Evolutionary conservation across 1,284 basidiomycete genomes (phyloP), one percentile per base, ranked within the genome.

Genomic region (Cryptococcus maquisensis): DNA sequence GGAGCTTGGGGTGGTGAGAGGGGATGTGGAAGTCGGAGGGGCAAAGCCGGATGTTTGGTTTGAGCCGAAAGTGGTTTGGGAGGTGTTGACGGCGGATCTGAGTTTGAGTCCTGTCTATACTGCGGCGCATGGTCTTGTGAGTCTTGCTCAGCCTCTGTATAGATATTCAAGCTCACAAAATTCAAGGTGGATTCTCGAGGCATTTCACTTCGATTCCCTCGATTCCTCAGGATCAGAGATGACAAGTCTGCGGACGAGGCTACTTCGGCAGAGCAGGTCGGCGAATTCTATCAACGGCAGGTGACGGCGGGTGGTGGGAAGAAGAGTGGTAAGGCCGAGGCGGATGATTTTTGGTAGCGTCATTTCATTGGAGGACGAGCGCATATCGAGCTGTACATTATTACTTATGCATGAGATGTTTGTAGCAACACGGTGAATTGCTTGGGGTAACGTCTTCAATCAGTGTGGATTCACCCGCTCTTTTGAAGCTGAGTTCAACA

Each of bases 81-180:
- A 99, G 78, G 94, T 99, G 32, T 82, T 98, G 66, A 90, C 95
- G 0, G 96, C 96, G 5, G 96, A 99, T 79, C 74, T 99, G 65
- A 96, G 91, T 74, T 78, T 98, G 76, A 97, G 93, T 77, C 96
- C 96, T 1, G 84, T 98, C 28, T 99, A 99, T 73, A 90, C 90
- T 5, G 96, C 96, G 4, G 96, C 90, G n/a, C 88, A 93, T 73
- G 95, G 95, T 60, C 67, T 93, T 77, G 92, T 94, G 65, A 65
- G 88, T 81, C 28, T 21, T 26, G 26, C 49, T 18, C 52, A 24
- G 16, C 15, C 42, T 40, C 47, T 44, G 38, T 26, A 44, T 8
- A 16, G 13, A 23, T 10, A 9, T n/a, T 5, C 23, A 32, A 32
- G 21, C n/a, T 44, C 41, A 53, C n/a, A 36, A 20, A 20, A n/a